Evolutionary conservation across 2,329 filamentous ascomycete species (phyloP), one percentile per base, ranked within the genome.

Genomic region (Stemphylium vesicarium): DNA sequence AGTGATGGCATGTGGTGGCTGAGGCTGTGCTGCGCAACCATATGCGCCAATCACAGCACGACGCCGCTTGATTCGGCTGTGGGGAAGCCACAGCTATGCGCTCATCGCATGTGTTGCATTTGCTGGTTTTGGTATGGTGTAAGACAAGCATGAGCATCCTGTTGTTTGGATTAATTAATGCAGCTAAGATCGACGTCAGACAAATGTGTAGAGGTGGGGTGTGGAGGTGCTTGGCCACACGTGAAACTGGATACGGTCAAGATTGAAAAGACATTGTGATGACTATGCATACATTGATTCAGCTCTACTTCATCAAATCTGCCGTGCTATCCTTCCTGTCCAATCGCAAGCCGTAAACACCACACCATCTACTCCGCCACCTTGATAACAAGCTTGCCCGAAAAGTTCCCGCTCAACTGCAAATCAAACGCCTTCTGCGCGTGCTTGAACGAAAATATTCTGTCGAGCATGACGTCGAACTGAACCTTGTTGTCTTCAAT

Each of bases 391-490:
- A 70, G 53, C 36, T 69, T 72, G 0, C 67, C 74, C n/a, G 74
- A 68, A 53, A 77, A 75, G 13, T 67, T 68, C 1, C 26, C 26
- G 26, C 26, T 29, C 26, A 29, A 29, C 26, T 29, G 26, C 26
- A 29, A 3, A 29, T 29, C 26, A 29, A 29, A 29, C 26, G 26
- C 26, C 7, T 68, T 65, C 37, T 65, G 63, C 0, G 69, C 63
- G 20, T 76, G 64, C 11, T 73, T 66, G 46, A 77, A 75, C 13
- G 48, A 41, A 41, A 78, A 77, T 0, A 65, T 60, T 22, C 62
- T 64, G 51, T 77, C 73, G 29, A 77, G 56, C 3, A 78, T 65
- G 5, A 52, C 18, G 12, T 60, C 47, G 4, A 70, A 44, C 9
- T 42, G 60, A 10, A 78, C 69, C 16, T 71, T 57, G 49, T 74